phyloP scores from a whole-genome alignment of 352 stramenopile species.

The Globisporangium okanoganense region DNA sequence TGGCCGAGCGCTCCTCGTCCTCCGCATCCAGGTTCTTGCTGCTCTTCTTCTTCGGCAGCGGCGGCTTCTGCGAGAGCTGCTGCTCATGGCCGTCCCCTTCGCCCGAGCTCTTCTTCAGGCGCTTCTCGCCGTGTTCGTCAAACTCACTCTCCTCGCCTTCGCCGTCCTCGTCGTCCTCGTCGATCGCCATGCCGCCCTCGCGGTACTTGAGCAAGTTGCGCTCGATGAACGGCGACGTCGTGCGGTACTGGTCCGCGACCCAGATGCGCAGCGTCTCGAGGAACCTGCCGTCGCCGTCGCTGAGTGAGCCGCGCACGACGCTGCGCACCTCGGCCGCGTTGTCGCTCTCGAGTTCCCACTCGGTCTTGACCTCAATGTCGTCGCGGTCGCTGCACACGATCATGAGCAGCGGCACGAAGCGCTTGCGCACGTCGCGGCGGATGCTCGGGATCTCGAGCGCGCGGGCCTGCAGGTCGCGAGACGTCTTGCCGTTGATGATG shows the following conservation, averaged over 20 bases:
- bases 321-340: slow-evolving; percentile 64
- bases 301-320: slow-evolving; percentile 46
- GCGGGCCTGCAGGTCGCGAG: slow-evolving; percentile 64
- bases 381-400: slow-evolving; percentile 71
- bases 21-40: slow-evolving; percentile 13
- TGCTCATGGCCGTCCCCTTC: slow-evolving; percentile 8
- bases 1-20: slow-evolving; percentile 18
- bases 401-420: slow-evolving; percentile 78
- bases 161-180: slow-evolving; percentile 31
- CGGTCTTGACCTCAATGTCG: slow-evolving; percentile 82
- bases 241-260: slow-evolving; percentile 83
- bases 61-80: slow-evolving; percentile 8
- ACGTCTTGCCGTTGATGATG: slow-evolving; percentile 76
- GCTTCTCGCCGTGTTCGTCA: slow-evolving; percentile 13
- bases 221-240: slow-evolving; percentile 83
- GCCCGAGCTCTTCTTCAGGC: background rate
- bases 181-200: slow-evolving; percentile 52
- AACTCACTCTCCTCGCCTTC: background rate
- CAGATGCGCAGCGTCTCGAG: slow-evolving; percentile 83
- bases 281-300: slow-evolving; percentile 65
- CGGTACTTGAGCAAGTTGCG: slow-evolving; percentile 78
- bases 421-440: slow-evolving; percentile 69
- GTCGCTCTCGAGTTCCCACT: slow-evolving; percentile 82
- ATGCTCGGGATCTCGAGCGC: slow-evolving; percentile 80
- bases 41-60: slow-evolving; percentile 18